Evolutionary conservation across 352 stramenopile genomes (phyloP).

Genomic region (Halophytophthora batemanensis): DNA sequence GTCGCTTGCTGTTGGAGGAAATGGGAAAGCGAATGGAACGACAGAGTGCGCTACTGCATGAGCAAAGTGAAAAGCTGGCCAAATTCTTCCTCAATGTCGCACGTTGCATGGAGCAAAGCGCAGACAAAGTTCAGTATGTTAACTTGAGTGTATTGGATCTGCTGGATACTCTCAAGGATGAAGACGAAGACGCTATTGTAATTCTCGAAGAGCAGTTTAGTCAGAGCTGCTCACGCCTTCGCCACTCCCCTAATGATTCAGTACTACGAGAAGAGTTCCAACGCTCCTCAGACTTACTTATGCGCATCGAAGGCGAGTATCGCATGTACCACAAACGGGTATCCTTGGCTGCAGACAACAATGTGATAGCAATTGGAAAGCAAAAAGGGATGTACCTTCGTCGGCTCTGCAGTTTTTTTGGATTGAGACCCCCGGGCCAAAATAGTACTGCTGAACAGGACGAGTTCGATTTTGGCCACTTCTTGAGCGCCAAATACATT

Average conservation of each 20-base stretch:
- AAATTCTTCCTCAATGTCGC: conserved; percentile 62
- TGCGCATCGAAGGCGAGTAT: conserved; percentile 74
- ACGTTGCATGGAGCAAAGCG: conserved; percentile 53
- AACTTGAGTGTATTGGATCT: conserved; percentile 71
- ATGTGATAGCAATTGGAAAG: conserved; percentile 43
- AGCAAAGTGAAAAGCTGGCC: conserved; percentile 51
- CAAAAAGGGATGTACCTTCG: conserved; percentile 47
- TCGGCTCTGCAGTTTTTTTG: conserved; percentile 50
- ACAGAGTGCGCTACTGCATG: conserved; percentile 56
- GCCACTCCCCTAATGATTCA: conserved; percentile 66
- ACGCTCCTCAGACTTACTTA: conserved; percentile 45
- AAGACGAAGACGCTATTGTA: conserved; percentile 49
- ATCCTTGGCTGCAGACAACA: conserved; percentile 42
- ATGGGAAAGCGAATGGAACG: conserved; percentile 46
- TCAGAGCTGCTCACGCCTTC: conserved; percentile 46
- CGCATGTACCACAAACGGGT: conserved; percentile 59
- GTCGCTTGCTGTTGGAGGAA: conserved; percentile 52
- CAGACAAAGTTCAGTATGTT: conserved; percentile 53
- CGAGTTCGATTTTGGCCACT: conserved; percentile 39
- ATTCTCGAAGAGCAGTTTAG: conserved; percentile 48
- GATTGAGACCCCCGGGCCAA: conserved; percentile 15
- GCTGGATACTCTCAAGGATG: conserved; percentile 72
- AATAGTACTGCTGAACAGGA: conserved; percentile 3
- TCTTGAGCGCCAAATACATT: conserved; percentile 53
- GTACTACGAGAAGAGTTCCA: conserved; percentile 63